Evolutionary conservation across 2,329 filamentous ascomycete species (phyloP).

Genomic region (Didymella exigua): DNA sequence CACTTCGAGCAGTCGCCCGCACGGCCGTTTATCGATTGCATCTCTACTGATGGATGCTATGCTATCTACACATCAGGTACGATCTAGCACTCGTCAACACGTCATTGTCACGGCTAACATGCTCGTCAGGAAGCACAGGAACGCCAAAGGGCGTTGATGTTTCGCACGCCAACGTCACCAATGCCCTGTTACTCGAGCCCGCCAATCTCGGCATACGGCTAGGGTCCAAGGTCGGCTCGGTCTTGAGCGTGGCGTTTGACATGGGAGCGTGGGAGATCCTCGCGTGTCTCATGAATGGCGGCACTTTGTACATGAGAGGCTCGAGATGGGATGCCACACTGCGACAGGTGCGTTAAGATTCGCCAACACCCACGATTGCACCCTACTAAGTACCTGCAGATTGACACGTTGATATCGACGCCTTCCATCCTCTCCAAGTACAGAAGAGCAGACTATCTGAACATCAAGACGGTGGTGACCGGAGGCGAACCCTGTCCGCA

Average conservation of each 20-base stretch:
- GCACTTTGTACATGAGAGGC: conserved; percentile 60
- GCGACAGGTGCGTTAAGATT: conserved; percentile 46
- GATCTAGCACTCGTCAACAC: background rate
- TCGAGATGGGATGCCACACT: conserved; percentile 58
- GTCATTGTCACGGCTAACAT: conserved; percentile 3
- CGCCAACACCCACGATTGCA: background rate
- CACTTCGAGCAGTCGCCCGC: conserved; percentile 22
- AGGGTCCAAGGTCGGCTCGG: conserved; percentile 60
- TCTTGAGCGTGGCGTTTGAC: conserved; percentile 65
- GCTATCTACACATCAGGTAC: conserved; percentile 60
- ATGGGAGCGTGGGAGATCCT: conserved; percentile 70
- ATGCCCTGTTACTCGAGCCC: conserved; percentile 59
- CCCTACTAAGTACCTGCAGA: conserved; percentile 37
- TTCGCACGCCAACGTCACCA: conserved; percentile 61
- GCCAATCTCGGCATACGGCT: conserved; percentile 58
- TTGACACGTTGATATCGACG: conserved; percentile 62
- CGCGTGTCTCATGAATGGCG: conserved; percentile 62
- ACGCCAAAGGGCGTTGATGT: conserved; percentile 65
- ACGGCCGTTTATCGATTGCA: conserved; percentile 25
- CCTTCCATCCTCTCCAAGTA: conserved; percentile 62
- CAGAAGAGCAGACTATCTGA: conserved; percentile 54
- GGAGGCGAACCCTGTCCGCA: conserved; percentile 61
- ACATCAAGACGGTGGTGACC: conserved; percentile 60
- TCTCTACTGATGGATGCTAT: conserved; percentile 38
- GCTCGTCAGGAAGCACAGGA: conserved; percentile 56